Evolutionary conservation across 2,329 filamentous ascomycete genomes (phyloP).

Genomic region (Exophiala spinifera): DNA sequence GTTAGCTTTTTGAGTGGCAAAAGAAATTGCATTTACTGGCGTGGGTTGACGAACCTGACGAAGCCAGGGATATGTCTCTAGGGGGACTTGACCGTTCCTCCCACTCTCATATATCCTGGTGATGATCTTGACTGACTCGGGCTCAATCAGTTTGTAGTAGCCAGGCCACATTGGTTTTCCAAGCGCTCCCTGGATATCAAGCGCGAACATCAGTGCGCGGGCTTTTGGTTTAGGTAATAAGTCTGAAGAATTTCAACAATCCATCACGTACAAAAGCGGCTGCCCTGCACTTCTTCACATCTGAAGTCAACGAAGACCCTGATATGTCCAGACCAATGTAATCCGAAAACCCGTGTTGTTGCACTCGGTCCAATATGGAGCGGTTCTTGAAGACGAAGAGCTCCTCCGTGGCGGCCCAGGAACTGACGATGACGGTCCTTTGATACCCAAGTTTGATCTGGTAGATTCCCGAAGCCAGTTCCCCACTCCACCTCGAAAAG

Average conservation of each 20-base stretch:
- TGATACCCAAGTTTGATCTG: constrained; percentile 2
- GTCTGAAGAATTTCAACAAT: too few relatives aligned
- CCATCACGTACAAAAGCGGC: too few relatives aligned
- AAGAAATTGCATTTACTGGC: too few relatives aligned
- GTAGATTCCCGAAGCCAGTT: background rate
- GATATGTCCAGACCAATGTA: constrained; percentile 10
- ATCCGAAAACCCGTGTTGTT: constrained; percentile 10
- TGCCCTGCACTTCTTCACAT: constrained; percentile 1
- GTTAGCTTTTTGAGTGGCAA: too few relatives aligned
- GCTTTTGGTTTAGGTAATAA: too few relatives aligned
- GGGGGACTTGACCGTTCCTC: background rate
- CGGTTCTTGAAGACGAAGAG: background rate
- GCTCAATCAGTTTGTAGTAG: constrained; percentile 11
- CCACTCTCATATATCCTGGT: background rate
- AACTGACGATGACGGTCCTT: constrained; percentile 5
- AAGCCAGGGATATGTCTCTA: constrained; percentile 3
- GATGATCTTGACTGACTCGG: too few relatives aligned
- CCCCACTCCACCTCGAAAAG: constrained; percentile 1
- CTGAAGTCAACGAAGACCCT: constrained; percentile 2
- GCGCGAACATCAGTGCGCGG: too few relatives aligned
- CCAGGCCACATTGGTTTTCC: constrained; percentile 7
- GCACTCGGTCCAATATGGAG: constrained; percentile 4
- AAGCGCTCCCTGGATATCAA: constrained; percentile 6
- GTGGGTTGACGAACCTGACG: too few relatives aligned
- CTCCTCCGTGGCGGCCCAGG: background rate